Evolutionary conservation across 257 asterid species (phyloP), one percentile per base, ranked within the genome.

Genomic region (Solanum lycopersicoides): DNA sequence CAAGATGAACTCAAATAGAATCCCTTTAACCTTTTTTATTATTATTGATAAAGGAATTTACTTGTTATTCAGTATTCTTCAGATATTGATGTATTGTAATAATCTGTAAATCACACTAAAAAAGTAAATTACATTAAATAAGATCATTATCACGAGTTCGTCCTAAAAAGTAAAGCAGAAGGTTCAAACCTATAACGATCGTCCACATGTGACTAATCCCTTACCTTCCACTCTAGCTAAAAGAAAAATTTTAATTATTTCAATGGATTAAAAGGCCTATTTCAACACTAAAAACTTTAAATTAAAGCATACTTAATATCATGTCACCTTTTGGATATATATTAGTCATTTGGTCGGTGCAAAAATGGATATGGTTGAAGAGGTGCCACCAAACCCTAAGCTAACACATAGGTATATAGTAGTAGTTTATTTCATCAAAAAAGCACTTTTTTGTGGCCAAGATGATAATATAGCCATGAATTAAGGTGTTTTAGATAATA

Each of bases 61-160:
- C 60, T 16, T 53, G 60, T 21, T 53, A 53, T 53, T 7, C 0
- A 15, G 3, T 5, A 15, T 50, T 8, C 60, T 50, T 50, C 3
- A 6, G 2, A 50, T 0, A 0, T 4, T 1, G 3, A 4, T 66
- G 1, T 6, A 25, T 1, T 12, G 0, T 12, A 14, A 25, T 28
- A 66, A 37, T 9, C 2, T 3, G 11, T 20, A 66, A 28, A 25
- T 7, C 6, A 65, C 3, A 5, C 3, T 65, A 2, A 11, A 65
- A 12, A n/a, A 0, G 9, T 63, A 63, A 2, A 53, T 53, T 53
- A 1, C 23, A 53, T 3, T 16, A 53, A 23, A 16, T 9, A 60
- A 59, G 4, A 8, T 3, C 25, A 21, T 3, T 18, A 0, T 8
- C 23, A 59, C 5, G 5, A 59, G n/a, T 12, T 59, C 4, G 2